These are phyloP conservation scores for Scutellaria minor DNA, from an alignment of 257 asterid species.

Conservation along the genomic window DNA sequence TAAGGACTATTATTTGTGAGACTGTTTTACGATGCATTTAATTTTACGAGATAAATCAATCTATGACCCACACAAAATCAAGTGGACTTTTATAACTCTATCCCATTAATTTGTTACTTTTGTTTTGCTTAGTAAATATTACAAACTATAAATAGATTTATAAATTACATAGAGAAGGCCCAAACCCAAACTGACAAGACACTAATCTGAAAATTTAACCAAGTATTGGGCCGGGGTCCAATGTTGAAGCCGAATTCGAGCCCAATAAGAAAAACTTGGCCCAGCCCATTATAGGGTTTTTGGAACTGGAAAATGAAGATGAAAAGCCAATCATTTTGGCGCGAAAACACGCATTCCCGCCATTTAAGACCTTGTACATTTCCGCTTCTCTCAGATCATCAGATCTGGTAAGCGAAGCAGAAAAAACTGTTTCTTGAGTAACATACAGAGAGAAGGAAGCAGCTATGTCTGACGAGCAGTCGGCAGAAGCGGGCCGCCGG, in stretches of 20 bases:
- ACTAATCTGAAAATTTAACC: too few species aligned
- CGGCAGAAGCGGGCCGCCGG: constrained; percentile 57
- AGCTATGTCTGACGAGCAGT: constrained; percentile 74
- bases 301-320: neutral
- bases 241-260: too few species aligned
- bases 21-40: too few species aligned
- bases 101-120: too few species aligned
- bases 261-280: neutral
- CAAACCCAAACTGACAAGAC: neutral
- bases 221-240: too few species aligned
- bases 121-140: too few species aligned
- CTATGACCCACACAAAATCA: too few species aligned
- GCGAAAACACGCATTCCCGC: constrained; percentile 47
- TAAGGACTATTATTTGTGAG: too few species aligned
- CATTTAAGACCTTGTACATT: constrained; percentile 15
- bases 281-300: constrained; percentile 6
- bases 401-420: constrained; percentile 30
- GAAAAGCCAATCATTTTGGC: constrained; percentile 26
- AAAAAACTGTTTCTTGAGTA: neutral
- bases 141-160: too few species aligned
- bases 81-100: too few species aligned
- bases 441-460: constrained; percentile 9
- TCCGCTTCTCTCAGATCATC: constrained; percentile 5
- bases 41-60: too few species aligned
- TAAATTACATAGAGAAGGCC: too few species aligned